Percentiles rank a stretch among this genome's conserved stretches.
These are phyloP conservation scores for Pythium scleroteichum DNA, from an alignment of 352 stramenopile genomes.

Conservation along the genomic window DNA sequence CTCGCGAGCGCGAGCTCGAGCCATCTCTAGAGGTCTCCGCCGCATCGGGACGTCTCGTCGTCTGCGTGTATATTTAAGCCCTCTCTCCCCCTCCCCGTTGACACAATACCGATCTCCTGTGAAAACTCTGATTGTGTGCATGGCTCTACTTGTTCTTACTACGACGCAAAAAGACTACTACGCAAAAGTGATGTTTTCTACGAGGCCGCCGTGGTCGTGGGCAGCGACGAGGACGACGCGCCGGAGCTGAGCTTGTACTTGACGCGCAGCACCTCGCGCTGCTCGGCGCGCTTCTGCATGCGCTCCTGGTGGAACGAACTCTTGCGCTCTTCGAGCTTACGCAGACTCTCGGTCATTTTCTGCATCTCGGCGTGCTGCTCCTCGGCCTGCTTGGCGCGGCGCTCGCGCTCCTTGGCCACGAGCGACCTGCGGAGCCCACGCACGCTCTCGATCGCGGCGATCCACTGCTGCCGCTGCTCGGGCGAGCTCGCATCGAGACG, in stretches of 20 bases:
- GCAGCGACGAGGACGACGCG: conserved; percentile 6
- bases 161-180: too few relatives aligned
- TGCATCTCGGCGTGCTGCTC: conserved; percentile 64
- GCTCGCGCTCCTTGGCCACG: conserved; percentile 48
- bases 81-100: not conserved
- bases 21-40: conserved; percentile 46
- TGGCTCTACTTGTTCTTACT: not conserved
- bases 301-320: conserved; percentile 71
- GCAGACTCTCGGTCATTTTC: conserved; percentile 49
- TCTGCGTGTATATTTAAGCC: conserved; percentile 21
- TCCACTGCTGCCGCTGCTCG: conserved; percentile 57
- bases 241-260: conserved; percentile 57
- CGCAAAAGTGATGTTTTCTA: conserved; percentile 6
- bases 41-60: too few relatives aligned
- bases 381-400: conserved; percentile 55
- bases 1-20: conserved; percentile 37
- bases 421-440: conserved; percentile 45
- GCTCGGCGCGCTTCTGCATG: conserved; percentile 52
- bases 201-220: conserved; percentile 20
- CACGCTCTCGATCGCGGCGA: conserved; percentile 55
- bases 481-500: conserved; percentile 52
- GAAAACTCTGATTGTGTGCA: not conserved
- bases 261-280: conserved; percentile 61
- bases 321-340: conserved; percentile 56
- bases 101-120: conserved; percentile 17